Conservation (phyloP, 1,284 basidiomycete genomes). For the Marasmius fiardii region DNA sequence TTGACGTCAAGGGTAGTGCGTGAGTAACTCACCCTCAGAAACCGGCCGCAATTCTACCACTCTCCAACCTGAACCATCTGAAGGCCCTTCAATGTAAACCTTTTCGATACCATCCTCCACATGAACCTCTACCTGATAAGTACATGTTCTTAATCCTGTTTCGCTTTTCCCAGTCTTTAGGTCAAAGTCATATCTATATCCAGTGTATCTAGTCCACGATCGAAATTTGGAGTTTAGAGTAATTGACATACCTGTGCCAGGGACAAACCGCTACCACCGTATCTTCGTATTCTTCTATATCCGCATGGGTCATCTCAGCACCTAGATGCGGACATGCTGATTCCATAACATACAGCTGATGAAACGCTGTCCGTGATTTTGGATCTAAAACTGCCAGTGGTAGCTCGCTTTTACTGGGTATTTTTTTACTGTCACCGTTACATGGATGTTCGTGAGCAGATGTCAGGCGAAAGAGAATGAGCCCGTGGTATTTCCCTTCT, state of each 20-base stretch:
- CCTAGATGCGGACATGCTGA: conserved; percentile 83
- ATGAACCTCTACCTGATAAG: conserved; percentile 63
- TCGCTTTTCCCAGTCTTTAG: conserved; percentile 70
- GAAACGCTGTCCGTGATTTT: conserved; percentile 11
- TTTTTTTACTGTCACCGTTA: conserved; percentile 14
- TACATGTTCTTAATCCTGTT: conserved; percentile 78
- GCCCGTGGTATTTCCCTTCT: conserved; percentile 61
- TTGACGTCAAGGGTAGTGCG: background rate
- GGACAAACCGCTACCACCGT: conserved; percentile 72
- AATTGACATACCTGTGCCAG: conserved; percentile 68
- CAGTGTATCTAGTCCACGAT: background rate
- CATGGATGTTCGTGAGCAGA: conserved; percentile 19
- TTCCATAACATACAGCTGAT: conserved; percentile 82
- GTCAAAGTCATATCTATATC: conserved; percentile 67
- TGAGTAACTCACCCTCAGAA: conserved; percentile 61
- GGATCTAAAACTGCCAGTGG: conserved; percentile 4
- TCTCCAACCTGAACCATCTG: conserved; percentile 57
- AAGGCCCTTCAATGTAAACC: conserved; percentile 68
- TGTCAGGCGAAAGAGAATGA: conserved; percentile 71
- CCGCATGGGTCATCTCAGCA: conserved; percentile 79
- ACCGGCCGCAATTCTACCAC: conserved; percentile 77
- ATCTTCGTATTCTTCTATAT: conserved; percentile 68
- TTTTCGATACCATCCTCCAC: conserved; percentile 40
- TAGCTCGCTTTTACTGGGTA: conserved; percentile 12
- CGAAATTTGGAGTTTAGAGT: background rate